Base-by-base conservation (phyloP, 805 yeast genomes). In the Candida coquimbonensis region DNA sequence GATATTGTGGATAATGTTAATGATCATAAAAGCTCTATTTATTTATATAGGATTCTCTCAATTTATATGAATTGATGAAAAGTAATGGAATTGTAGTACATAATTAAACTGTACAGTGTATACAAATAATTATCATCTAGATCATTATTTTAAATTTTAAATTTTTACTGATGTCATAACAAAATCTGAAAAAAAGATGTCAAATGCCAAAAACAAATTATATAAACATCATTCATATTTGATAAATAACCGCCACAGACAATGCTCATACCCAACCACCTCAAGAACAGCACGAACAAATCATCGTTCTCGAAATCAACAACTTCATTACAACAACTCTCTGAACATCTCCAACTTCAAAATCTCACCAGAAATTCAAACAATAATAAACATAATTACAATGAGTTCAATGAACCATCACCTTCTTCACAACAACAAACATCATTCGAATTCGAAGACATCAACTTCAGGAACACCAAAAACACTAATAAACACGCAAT, bases 391-490 rank as follows among this genome's bases (percentile, higher is more conserved):
- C 29, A 26, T 9, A 16, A 39, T 14, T 45, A 41, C 40, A 44
- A n/a, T 33, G 24, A 21, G 24, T 21, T 21, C 5, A 21, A 21
- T 21, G 24, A 21, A 21, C 24, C 24, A 21, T 5, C 24, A 21
- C 3, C 5, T 5, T 21, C 5, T 21, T 6, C 24, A 21, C 31
- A 29, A 29, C 31, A 29, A 29, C 31, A 29, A 12, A 29, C 31
- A 29, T 45, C 51, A 1, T 46, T 39, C 32, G 49, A 47, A 38
- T 47, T 40, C 14, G 49, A 47, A 33, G 49, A 47, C 40, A 40
- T 47, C 19, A 38, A 33, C 29, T 45, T 45, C 42, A 26, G 5
- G 1, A 21, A 21, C 24, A 21, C 24, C 24, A 21, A 21, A 5
- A 21, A 21, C 24, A 21, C 24, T 5, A 21, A 21, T 21, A 21